phyloP scores from a whole-genome alignment of 2,329 filamentous ascomycete species.

The Chaetoscypha palmicola region DNA sequence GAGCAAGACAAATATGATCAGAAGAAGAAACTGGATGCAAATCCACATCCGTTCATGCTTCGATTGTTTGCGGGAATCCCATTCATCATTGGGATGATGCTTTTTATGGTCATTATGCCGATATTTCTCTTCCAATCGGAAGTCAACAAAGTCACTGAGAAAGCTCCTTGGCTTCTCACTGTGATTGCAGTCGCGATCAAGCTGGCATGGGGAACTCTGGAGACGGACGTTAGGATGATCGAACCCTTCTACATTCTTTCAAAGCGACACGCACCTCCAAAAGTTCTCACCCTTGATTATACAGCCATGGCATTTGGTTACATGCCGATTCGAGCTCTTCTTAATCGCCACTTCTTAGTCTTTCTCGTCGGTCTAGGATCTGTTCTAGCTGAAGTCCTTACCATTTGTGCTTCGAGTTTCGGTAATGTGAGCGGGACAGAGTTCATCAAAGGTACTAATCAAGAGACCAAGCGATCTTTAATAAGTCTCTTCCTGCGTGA shows the following conservation, averaged over 20 bases:
- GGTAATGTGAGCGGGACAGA: constrained; percentile 56
- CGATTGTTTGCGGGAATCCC: constrained; percentile 52
- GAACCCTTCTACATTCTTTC: constrained; percentile 69
- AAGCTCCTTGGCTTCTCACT: constrained; percentile 59
- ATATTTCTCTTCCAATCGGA: constrained; percentile 51
- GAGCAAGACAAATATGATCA: constrained; percentile 43
- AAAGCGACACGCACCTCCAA: constrained; percentile 55
- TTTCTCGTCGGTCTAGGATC: constrained; percentile 64
- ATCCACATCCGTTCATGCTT: constrained; percentile 64
- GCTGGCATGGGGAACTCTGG: constrained; percentile 60
- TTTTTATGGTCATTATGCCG: constrained; percentile 53
- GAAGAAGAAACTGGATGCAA: constrained; percentile 41
- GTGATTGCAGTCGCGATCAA: constrained; percentile 59
- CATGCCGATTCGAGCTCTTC: constrained; percentile 53
- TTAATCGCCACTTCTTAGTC: constrained; percentile 59
- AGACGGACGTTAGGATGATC: constrained; percentile 64
- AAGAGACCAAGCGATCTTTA: neutral
- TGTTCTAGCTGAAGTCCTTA: constrained; percentile 66
- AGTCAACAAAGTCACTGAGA: constrained; percentile 49
- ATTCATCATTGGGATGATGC: constrained; percentile 50
- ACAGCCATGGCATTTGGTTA: constrained; percentile 63
- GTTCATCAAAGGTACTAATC: constrained; percentile 38
- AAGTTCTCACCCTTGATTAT: constrained; percentile 64
- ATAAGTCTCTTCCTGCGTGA: neutral
- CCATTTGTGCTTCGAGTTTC: constrained; percentile 60